Base-by-base conservation (phyloP, 257 asterid genomes). In the Paulownia fortunei region DNA sequence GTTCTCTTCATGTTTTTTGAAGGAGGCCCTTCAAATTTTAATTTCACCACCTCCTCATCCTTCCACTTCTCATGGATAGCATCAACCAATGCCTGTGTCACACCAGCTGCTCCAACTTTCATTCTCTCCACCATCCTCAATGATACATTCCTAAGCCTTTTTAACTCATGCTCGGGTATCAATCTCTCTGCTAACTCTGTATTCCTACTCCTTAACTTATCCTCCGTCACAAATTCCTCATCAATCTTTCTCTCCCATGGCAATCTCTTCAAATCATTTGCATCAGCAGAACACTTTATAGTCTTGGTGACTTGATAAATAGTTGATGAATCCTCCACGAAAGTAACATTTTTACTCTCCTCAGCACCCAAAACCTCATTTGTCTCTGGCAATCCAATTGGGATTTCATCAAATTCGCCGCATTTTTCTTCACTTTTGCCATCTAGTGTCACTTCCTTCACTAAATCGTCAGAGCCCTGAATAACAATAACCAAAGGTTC, bases 11-110 rank as follows among this genome's bases (percentile, higher is more conserved):
- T 95, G 91, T 93, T 93, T 82, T 61, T 83, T 0, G 94, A 84
- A 34, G 93, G 92, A 71, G 96, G 89, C 41, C 98, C 97, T 89
- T 89, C 97, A 42, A 95, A 95, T 84, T 87, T 93, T 79, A 95
- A 62, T 72, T 95, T 95, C 65, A 95, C 94, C 54, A 93, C 88
- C 84, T 95, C 99, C 30, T 95, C 97, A 54, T 30, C 36, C 79
- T 83, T 88, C 99, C 99, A 95, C 67, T 91, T 93, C 51, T 89
- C 87, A 62, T 88, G 93, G 73, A 95, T 90, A 30, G 87, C 78
- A 42, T 89, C 90, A 52, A 89, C 96, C 81, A 95, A 78, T 49
- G 76, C 85, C 76, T 90, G 98, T 3, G 97, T 93, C 67, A 95
- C 88, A 52, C 99, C 98, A 30, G 87, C 92, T 34, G 91, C 86